phyloP scores from a whole-genome alignment of 371 early-diverging fungal species.

The Lichtheimia ramosa region DNA sequence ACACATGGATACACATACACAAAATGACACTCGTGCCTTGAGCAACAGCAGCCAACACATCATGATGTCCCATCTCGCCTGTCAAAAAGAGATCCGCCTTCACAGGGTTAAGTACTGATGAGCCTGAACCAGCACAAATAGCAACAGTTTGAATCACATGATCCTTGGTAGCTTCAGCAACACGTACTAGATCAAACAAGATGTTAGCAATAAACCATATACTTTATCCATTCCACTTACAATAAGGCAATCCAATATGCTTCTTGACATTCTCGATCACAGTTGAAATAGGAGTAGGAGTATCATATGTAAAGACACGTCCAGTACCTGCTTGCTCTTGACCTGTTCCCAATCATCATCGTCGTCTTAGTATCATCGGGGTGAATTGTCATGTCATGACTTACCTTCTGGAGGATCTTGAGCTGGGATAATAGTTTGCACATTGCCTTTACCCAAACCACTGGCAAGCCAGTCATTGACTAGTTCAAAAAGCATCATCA shows the following conservation, averaged over 20 bases:
- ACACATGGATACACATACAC: constrained; percentile 58
- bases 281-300: constrained; percentile 53
- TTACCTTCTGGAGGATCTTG: constrained; percentile 58
- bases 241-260: constrained; percentile 60
- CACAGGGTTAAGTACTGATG: constrained; percentile 54
- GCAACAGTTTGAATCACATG: constrained; percentile 76
- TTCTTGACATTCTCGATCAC: constrained; percentile 69
- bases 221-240: constrained; percentile 27
- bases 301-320: constrained; percentile 65
- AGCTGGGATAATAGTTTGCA: constrained; percentile 54
- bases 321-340: constrained; percentile 78
- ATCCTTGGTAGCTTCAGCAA: constrained; percentile 65
- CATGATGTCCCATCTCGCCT: constrained; percentile 97
- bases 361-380: too few relatives aligned
- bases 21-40: constrained; percentile 84
- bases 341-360: too few relatives aligned
- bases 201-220: not conserved
- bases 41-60: constrained; percentile 78
- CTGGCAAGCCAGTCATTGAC: constrained; percentile 86
- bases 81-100: constrained; percentile 82
- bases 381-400: too few relatives aligned
- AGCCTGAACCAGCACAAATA: constrained; percentile 94
- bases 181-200: constrained; percentile 56
- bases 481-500: constrained; percentile 17
- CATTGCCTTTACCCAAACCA: constrained; percentile 59